Base-by-base conservation (phyloP, 352 stramenopile species). In the Peronospora belbahrii region DNA sequence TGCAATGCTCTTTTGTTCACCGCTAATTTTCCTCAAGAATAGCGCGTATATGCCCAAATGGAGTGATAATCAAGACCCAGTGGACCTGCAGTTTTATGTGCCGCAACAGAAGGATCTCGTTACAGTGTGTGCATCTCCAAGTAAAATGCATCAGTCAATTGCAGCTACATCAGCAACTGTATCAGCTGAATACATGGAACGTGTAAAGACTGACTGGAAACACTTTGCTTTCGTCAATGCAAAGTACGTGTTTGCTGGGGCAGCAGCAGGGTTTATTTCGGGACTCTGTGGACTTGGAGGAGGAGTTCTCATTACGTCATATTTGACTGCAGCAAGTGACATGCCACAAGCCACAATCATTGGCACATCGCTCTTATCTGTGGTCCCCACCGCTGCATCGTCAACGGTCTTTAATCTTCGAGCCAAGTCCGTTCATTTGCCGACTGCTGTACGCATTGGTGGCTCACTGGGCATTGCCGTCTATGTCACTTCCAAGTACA, bases 331-430 rank as follows among this genome's bases (percentile, higher is more conserved):
- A 22, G 74, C 78, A 4, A 93, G 81, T 55, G 81, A 93, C 59
- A 88, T 93, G 81, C 74, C 81, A 9, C 81, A 93, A 56, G 67
- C 73, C 42, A 64, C 63, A 6, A 89, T 93, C 55, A 89, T 93
- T 36, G 81, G 81, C 32, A 93, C 81, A 13, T 93, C 81, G 43
- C 60, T 93, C 36, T 50, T 93, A 14, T 85, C 72, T 22, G 85
- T 93, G 39, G 78, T 93, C 28, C 81, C 81, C 9, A 87, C 78
- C 7, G 81, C 78, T 14, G 62, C 76, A n/a, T 80, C 81, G 6
- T 90, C 81, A 7, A 88, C 81, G 6, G 69, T 85, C 48, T 82
- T 84, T 52, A 93, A 93, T 47, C 48, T 93, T 15, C 73, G 74
- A 35, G 79, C 76, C 42, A 80, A 85, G 48, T 74, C 78, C 7